These are phyloP conservation scores for Auricularia auricula-judae DNA, from an alignment of 768 basidiomycete genomes.

Conservation along the genomic window DNA sequence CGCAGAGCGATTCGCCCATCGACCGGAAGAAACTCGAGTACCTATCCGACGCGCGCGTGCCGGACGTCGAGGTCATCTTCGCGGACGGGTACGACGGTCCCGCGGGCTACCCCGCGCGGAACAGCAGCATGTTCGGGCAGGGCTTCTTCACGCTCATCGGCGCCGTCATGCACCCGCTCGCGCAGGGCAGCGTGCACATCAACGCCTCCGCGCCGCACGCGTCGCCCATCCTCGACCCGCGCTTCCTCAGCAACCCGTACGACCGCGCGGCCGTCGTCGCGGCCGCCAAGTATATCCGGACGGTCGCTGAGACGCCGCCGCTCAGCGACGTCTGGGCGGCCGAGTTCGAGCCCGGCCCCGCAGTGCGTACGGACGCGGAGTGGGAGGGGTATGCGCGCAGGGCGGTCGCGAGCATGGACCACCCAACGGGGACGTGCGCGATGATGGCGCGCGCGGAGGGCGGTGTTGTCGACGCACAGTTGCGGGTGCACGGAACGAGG, in stretches of 20 bases:
- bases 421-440: slow-evolving; percentile 45
- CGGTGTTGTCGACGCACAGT: slow-evolving; percentile 46
- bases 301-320: slow-evolving; percentile 39
- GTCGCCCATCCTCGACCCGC: slow-evolving; percentile 30
- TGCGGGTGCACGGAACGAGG: slow-evolving; percentile 21
- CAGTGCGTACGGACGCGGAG: slow-evolving; percentile 41
- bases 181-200: slow-evolving; percentile 15
- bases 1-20: background rate
- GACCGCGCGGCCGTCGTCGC: slow-evolving; percentile 41
- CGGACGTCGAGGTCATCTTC: background rate
- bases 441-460: slow-evolving; percentile 43
- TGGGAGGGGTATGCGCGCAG: slow-evolving; percentile 35
- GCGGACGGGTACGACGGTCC: background rate
- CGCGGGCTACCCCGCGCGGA: background rate
- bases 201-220: slow-evolving; percentile 22
- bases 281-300: slow-evolving; percentile 50
- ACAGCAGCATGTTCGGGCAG: no score
- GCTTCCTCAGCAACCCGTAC: slow-evolving; percentile 22
- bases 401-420: slow-evolving; percentile 25
- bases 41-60: background rate
- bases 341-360: slow-evolving; percentile 39
- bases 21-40: background rate
- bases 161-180: background rate
- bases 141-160: background rate
- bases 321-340: slow-evolving; percentile 31